Conservation (phyloP, 2,329 filamentous ascomycete species). For the Orbilia blumenaviensis region DNA sequence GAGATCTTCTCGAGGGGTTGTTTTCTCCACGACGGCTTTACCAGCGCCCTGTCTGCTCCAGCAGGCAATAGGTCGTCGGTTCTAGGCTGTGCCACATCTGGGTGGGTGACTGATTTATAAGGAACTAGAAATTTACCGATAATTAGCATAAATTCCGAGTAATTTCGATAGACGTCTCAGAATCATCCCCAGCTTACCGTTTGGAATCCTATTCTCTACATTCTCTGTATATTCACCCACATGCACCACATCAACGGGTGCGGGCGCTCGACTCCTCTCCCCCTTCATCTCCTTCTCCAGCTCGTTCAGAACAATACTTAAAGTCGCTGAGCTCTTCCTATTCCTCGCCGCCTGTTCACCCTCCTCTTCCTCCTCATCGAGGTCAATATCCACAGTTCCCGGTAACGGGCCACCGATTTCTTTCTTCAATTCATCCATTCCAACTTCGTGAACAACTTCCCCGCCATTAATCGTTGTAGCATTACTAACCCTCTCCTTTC, state of each 20-base stretch:
- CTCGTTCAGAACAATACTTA: conserved; percentile 51
- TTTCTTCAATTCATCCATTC: conserved; percentile 40
- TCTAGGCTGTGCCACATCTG: conserved; percentile 45
- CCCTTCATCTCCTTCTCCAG: conserved; percentile 41
- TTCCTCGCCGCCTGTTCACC: conserved; percentile 20
- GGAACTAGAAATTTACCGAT: conserved; percentile 24
- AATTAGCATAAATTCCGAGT: conserved; percentile 21
- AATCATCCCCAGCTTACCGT: conserved; percentile 23
- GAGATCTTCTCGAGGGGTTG: conserved; percentile 48
- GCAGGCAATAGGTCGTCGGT: conserved; percentile 15
- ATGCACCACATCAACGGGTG: conserved; percentile 5
- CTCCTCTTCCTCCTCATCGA: conserved; percentile 22
- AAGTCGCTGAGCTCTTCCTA: conserved; percentile 50
- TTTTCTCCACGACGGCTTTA: conserved; percentile 47
- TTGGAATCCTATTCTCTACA: conserved; percentile 44
- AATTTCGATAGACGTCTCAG: background rate
- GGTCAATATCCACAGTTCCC: conserved; percentile 12
- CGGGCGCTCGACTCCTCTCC: conserved; percentile 17
- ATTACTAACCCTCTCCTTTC: conserved; percentile 52
- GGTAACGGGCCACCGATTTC: conserved; percentile 17
- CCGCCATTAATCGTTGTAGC: conserved; percentile 49
- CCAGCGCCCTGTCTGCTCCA: conserved; percentile 14
- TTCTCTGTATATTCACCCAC: conserved; percentile 51
- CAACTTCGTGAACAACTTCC: conserved; percentile 39
- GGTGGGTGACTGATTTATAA: conserved; percentile 52